A percentile compares a stretch with the other conserved stretches of the same genome.
phyloP scores from a whole-genome alignment of 2,329 filamentous ascomycete species.

The Aschersonia sp. region DNA sequence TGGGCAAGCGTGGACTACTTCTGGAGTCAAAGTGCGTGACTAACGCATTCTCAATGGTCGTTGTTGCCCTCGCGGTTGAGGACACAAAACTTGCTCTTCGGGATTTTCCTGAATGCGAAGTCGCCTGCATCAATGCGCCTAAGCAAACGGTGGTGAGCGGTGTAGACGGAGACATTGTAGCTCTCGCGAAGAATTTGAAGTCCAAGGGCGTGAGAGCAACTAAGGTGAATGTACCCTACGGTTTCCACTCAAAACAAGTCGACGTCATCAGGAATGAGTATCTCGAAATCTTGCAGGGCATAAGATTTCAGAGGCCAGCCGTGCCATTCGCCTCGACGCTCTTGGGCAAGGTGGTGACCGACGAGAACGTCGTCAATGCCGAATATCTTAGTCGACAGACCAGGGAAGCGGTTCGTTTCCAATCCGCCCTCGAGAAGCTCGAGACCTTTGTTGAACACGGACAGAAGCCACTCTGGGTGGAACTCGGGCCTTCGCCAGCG shows the following conservation, averaged over 20 bases:
- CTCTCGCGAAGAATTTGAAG: background rate
- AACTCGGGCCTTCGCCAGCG: conserved; percentile 50
- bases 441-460: background rate
- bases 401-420: background rate
- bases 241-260: background rate
- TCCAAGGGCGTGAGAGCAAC: background rate
- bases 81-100: conserved; percentile 12
- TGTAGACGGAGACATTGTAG: background rate
- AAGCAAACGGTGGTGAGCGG: background rate
- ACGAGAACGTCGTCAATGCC: background rate
- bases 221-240: background rate
- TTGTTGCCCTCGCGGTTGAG: conserved; percentile 10
- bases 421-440: background rate
- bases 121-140: conserved; percentile 26
- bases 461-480: background rate
- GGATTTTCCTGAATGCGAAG: conserved; percentile 9
- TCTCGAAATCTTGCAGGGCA: background rate
- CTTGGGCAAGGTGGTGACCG: conserved; percentile 28
- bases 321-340: conserved; percentile 44
- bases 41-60: conserved; percentile 15
- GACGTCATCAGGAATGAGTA: background rate
- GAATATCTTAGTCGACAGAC: background rate
- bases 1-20: conserved; percentile 40
- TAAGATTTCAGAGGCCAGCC: background rate
- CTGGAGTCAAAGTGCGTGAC: conserved; percentile 36